Percentiles rank a stretch among this genome's conserved stretches.
Conservation (phyloP, 148 eudicot species). For the Arbutus unedo region DNA sequence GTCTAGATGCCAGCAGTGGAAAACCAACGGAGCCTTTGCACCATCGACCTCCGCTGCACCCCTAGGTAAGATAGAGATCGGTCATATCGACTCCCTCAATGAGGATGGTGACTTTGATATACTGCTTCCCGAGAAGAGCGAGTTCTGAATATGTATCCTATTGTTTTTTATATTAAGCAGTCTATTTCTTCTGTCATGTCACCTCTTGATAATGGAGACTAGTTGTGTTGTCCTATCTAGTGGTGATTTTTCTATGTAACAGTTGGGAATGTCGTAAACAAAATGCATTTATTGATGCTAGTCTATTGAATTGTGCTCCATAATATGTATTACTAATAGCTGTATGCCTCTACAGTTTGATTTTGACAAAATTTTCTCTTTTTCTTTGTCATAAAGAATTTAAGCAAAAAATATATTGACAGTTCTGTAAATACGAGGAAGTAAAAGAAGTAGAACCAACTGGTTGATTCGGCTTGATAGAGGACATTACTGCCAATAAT, state of each 20-base stretch:
- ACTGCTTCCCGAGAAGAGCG: background rate
- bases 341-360: too few relatives aligned
- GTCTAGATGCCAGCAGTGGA: conserved; percentile 33
- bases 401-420: too few relatives aligned
- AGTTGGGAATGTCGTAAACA: background rate
- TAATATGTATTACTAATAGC: too few relatives aligned
- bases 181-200: background rate
- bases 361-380: too few relatives aligned
- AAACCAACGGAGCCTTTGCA: background rate
- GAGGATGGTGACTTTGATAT: conserved; percentile 3
- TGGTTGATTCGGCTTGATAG: too few relatives aligned
- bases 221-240: background rate
- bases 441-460: too few relatives aligned
- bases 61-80: conserved; percentile 24
- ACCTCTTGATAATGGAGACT: background rate
- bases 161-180: background rate
- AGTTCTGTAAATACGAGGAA: too few relatives aligned
- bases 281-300: background rate
- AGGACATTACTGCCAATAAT: too few relatives aligned
- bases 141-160: background rate
- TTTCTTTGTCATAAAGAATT: too few relatives aligned
- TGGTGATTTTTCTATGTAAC: background rate
- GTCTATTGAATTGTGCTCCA: too few relatives aligned
- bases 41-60: background rate
- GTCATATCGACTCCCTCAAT: conserved; percentile 24